These are phyloP conservation scores for Chrysosporium keratinophilum DNA, from an alignment of 2,329 filamentous ascomycete species.

Conservation along the genomic window DNA sequence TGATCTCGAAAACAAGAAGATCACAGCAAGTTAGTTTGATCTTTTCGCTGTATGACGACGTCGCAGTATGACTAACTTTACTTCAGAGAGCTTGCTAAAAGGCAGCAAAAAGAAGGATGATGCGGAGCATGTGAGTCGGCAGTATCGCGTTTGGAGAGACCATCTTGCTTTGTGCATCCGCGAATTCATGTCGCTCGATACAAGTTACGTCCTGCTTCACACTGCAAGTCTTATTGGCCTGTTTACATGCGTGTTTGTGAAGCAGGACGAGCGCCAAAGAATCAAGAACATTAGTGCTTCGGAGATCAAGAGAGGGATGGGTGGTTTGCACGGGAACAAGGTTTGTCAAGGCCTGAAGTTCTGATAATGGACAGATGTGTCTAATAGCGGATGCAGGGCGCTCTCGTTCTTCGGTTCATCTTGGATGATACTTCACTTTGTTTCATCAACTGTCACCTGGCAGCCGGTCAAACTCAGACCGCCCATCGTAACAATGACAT, in stretches of 20 bases:
- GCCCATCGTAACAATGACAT: conserved; percentile 87
- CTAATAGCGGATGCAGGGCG: conserved; percentile 48
- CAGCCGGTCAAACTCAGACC: conserved; percentile 84
- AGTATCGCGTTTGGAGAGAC: conserved; percentile 94
- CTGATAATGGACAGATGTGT: not conserved
- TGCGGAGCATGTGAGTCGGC: conserved; percentile 80
- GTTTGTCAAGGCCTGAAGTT: conserved; percentile 26
- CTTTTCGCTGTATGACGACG: not conserved
- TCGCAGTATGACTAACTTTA: conserved; percentile 22
- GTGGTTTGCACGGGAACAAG: conserved; percentile 91
- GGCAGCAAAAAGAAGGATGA: conserved; percentile 64
- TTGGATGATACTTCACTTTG: conserved; percentile 90
- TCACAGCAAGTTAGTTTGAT: conserved; percentile 64
- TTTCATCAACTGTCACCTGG: conserved; percentile 94
- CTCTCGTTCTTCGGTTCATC: conserved; percentile 80
- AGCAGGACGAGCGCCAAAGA: conserved; percentile 61
- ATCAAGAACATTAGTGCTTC: conserved; percentile 68
- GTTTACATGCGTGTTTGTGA: conserved; percentile 93
- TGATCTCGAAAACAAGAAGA: conserved; percentile 91
- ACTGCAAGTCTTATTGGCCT: conserved; percentile 84
- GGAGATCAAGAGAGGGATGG: conserved; percentile 93
- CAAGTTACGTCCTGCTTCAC: conserved; percentile 76
- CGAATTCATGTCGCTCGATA: conserved; percentile 65
- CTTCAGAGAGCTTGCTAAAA: conserved; percentile 66
- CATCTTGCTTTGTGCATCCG: conserved; percentile 74